Conservation (phyloP, 257 asterid genomes). For the Petunia secreta region DNA sequence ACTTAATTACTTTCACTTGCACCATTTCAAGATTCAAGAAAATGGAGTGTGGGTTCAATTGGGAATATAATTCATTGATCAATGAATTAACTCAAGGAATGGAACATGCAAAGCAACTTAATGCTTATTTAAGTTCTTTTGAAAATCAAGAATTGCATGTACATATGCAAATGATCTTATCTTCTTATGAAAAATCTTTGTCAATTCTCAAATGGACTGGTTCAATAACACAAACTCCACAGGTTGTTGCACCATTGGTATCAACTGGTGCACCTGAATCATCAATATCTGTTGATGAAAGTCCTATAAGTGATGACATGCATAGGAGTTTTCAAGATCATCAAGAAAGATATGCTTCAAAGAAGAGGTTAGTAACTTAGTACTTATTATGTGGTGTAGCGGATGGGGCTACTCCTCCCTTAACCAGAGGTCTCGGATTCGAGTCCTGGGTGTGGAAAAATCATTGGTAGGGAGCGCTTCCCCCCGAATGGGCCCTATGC, state of each 20-base stretch:
- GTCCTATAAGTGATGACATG: slow-evolving; percentile 54
- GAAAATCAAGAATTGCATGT: slow-evolving; percentile 45
- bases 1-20: neutral
- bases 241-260: slow-evolving; percentile 29
- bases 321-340: slow-evolving; percentile 42
- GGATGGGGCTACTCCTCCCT: too few species aligned
- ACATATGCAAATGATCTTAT: slow-evolving; percentile 65
- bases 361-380: slow-evolving; percentile 59
- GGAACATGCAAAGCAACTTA: slow-evolving; percentile 76
- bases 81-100: slow-evolving; percentile 75
- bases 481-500: too few species aligned
- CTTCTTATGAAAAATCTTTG: slow-evolving; percentile 77
- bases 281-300: slow-evolving; percentile 58
- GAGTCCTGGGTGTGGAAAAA: too few species aligned
- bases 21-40: slow-evolving; percentile 17
- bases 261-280: slow-evolving; percentile 44
- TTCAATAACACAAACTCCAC: slow-evolving; percentile 38
- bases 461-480: too few species aligned
- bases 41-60: slow-evolving; percentile 53
- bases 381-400: too few species aligned
- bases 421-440: too few species aligned
- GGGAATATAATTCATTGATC: slow-evolving; percentile 53
- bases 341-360: slow-evolving; percentile 46
- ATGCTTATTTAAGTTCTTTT: slow-evolving; percentile 46
- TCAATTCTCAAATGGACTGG: slow-evolving; percentile 63